A percentile compares a stretch with the other conserved stretches of the same genome.
These are phyloP conservation scores for Candida pseudofarinosa DNA, from an alignment of 805 yeast species.

Conservation along the genomic window DNA sequence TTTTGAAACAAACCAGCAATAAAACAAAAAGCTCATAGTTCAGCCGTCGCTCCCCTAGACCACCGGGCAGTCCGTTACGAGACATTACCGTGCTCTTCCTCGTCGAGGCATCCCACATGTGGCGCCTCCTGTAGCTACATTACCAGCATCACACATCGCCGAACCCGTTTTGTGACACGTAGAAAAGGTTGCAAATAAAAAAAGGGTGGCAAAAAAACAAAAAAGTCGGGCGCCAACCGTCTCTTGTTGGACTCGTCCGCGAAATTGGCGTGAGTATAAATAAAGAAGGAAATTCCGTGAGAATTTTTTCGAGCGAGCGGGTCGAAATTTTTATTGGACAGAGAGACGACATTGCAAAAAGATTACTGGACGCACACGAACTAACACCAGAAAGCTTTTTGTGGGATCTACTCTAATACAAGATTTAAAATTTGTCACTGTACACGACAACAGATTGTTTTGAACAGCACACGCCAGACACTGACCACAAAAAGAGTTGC, in stretches of 20 bases:
- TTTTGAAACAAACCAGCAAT: not conserved
- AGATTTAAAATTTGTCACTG: not conserved
- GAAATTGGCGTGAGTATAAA: conserved; percentile 2
- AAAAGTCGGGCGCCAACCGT: not conserved
- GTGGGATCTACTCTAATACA: not conserved
- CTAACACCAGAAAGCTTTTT: not conserved
- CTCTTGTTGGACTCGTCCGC: not conserved
- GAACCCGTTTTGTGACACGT: not conserved
- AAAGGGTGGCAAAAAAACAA: not conserved
- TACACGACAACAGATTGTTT: not conserved
- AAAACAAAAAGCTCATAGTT: not conserved
- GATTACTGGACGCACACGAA: conserved; percentile 1
- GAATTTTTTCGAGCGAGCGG: conserved; percentile 1
- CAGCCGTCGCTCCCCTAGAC: too few relatives aligned
- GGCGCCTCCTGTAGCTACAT: not conserved
- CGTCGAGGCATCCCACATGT: too few relatives aligned
- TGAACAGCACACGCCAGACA: not conserved
- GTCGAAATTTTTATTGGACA: conserved; percentile 4
- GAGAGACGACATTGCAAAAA: conserved; percentile 1
- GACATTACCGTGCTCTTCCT: too few relatives aligned
- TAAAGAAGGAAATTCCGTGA: conserved; percentile 3
- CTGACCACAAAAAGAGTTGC: not conserved
- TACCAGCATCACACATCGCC: not conserved
- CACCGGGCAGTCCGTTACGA: too few relatives aligned
- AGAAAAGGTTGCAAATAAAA: not conserved